phyloP scores from a whole-genome alignment of 2,329 filamentous ascomycete genomes.

The Cadophora malorum region DNA sequence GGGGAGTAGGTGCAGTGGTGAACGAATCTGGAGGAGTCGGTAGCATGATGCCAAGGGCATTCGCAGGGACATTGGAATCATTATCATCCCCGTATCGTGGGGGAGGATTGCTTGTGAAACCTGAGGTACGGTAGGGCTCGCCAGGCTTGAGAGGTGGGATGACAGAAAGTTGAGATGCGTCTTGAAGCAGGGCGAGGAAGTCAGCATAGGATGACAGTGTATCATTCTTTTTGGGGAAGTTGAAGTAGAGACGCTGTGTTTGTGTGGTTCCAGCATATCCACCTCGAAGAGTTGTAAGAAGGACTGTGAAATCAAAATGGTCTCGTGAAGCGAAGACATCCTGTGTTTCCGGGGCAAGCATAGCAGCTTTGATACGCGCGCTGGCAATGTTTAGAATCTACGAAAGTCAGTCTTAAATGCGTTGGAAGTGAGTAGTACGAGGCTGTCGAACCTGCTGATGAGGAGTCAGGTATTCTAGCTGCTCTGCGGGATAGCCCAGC shows the following conservation, averaged over 20 bases:
- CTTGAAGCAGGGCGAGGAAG: slow-evolving; percentile 32
- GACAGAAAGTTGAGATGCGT: slow-evolving; percentile 28
- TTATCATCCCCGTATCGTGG: neutral
- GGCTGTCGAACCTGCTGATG: neutral
- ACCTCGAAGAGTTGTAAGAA: slow-evolving; percentile 12
- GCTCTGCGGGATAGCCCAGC: neutral
- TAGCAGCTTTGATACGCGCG: slow-evolving; percentile 9
- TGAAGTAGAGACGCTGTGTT: slow-evolving; percentile 28
- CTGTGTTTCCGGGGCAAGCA: neutral
- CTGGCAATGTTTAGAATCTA: neutral
- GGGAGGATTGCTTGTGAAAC: neutral
- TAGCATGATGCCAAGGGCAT: neutral
- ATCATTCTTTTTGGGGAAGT: slow-evolving; percentile 17
- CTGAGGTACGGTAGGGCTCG: neutral
- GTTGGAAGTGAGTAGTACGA: no score
- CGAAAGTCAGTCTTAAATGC: neutral
- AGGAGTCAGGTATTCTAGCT: neutral
- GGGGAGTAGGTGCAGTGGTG: neutral
- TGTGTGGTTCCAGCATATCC: slow-evolving; percentile 17
- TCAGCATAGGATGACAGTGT: slow-evolving; percentile 19
- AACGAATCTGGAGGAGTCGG: slow-evolving; percentile 3
- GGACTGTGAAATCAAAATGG: slow-evolving; percentile 11
- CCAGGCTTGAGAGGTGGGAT: slow-evolving; percentile 31
- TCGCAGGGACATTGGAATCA: neutral
- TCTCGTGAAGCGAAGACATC: neutral